Evolutionary conservation across 1,139 yeast species (phyloP).

Genomic region (Candida tropicalis): DNA sequence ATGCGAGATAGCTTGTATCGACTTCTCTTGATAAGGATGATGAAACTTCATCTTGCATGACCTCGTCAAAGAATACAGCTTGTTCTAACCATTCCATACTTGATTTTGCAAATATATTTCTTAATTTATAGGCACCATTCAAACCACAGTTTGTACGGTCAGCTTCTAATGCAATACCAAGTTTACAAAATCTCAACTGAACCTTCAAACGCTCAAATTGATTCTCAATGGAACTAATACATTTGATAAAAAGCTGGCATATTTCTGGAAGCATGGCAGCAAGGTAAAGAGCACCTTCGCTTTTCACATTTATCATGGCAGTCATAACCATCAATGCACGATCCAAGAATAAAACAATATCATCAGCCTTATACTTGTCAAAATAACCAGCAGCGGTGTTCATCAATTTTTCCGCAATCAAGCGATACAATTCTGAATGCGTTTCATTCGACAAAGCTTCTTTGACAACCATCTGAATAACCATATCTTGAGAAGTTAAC

Average conservation of each 20-base stretch:
- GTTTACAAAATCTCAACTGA: conserved; percentile 60
- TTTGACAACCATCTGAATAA: conserved; percentile 48
- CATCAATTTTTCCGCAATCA: conserved; percentile 37
- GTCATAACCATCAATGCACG: conserved; percentile 42
- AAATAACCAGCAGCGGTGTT: conserved; percentile 27
- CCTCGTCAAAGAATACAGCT: conserved; percentile 43
- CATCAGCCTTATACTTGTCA: conserved; percentile 31
- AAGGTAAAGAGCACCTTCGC: conserved; percentile 43
- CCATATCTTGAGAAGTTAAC: conserved; percentile 53
- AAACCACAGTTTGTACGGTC: conserved; percentile 41
- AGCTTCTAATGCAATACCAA: conserved; percentile 52
- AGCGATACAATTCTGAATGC: conserved; percentile 44
- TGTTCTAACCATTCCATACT: conserved; percentile 71
- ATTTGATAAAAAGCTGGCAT: conserved; percentile 33
- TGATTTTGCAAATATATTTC: conserved; percentile 63
- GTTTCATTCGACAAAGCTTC: conserved; percentile 51
- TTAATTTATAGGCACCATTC: conserved; percentile 57
- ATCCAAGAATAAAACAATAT: conserved; percentile 40
- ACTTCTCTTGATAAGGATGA: conserved; percentile 20
- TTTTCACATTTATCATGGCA: conserved; percentile 36
- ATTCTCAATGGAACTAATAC: conserved; percentile 35
- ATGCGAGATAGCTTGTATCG: conserved; percentile 56
- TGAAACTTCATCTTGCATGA: neutral
- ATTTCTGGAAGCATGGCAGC: conserved; percentile 38
- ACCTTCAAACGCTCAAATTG: conserved; percentile 47